Conservation (phyloP, 2,329 filamentous ascomycete genomes). For the Penicillium sp. region DNA sequence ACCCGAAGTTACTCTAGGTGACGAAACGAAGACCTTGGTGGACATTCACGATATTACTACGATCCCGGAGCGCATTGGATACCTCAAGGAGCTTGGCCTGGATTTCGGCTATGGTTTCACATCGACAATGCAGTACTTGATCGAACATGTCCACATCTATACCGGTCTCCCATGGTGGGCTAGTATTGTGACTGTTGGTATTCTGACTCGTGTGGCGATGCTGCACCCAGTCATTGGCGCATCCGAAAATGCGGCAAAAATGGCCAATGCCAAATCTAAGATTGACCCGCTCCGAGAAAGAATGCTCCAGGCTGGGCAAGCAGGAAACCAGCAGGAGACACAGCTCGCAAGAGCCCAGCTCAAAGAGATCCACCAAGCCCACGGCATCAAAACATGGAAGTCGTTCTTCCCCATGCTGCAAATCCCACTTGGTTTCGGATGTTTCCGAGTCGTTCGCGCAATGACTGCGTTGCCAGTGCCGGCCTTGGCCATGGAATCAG, state of each 20-base stretch:
- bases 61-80: conserved; percentile 76
- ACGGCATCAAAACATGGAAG: conserved; percentile 55
- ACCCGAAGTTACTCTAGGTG: conserved; percentile 14
- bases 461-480: conserved; percentile 81
- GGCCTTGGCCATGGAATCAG: conserved; percentile 66
- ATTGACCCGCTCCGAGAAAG: conserved; percentile 57
- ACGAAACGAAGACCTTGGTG: conserved; percentile 15
- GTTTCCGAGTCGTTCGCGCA: conserved; percentile 71
- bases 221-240: conserved; percentile 64
- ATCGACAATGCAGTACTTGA: conserved; percentile 66
- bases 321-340: conserved; percentile 50
- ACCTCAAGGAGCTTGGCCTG: conserved; percentile 75
- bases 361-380: conserved; percentile 50
- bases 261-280: conserved; percentile 61
- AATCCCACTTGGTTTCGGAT: conserved; percentile 72
- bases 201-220: conserved; percentile 64
- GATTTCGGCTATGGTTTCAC: conserved; percentile 86
- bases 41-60: conserved; percentile 47
- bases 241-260: conserved; percentile 61
- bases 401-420: conserved; percentile 60
- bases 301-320: conserved; percentile 48
- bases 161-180: conserved; percentile 78
- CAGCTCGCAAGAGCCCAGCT: conserved; percentile 52
- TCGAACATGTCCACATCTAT: conserved; percentile 82
- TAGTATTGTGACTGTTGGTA: conserved; percentile 65